phyloP scores from a whole-genome alignment of 2,329 filamentous ascomycete genomes.

The Paecilomyces formosus region DNA sequence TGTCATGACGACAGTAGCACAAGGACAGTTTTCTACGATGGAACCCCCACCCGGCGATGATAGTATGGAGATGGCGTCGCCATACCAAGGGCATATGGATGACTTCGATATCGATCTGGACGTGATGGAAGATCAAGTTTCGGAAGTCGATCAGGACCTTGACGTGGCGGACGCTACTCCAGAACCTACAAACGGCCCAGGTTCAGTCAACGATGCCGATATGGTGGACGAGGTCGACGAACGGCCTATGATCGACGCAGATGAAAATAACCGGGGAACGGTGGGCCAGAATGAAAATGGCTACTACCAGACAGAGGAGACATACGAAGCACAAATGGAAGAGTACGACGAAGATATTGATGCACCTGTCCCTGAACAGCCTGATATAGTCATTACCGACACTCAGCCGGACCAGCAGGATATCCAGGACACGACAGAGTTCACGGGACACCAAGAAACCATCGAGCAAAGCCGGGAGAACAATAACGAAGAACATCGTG shows the following conservation, averaged over 20 bases:
- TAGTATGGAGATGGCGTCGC: constrained; percentile 36
- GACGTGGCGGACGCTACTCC: constrained; percentile 33
- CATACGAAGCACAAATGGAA: constrained; percentile 34
- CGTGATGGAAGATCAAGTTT: constrained; percentile 48
- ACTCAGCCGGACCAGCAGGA: not conserved
- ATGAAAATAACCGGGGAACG: constrained; percentile 19
- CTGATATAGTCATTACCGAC: constrained; percentile 5
- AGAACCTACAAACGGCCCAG: constrained; percentile 21
- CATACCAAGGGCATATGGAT: constrained; percentile 37
- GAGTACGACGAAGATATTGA: constrained; percentile 29
- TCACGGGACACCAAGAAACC: not conserved
- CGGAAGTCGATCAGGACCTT: constrained; percentile 47
- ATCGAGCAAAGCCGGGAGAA: constrained; percentile 2
- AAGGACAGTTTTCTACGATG: constrained; percentile 25
- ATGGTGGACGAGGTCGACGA: constrained; percentile 39
- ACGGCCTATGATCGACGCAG: constrained; percentile 30
- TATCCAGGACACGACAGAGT: not conserved
- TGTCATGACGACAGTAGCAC: constrained; percentile 28
- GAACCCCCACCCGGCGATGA: constrained; percentile 33
- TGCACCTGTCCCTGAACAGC: constrained; percentile 17
- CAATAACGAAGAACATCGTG: not conserved
- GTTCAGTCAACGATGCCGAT: constrained; percentile 35
- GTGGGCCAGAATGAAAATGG: constrained; percentile 20
- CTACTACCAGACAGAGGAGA: constrained; percentile 19
- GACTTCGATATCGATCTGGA: constrained; percentile 56